phyloP scores from a whole-genome alignment of 2,329 filamentous ascomycete genomes.

The Apiospora kogelbergensis region DNA sequence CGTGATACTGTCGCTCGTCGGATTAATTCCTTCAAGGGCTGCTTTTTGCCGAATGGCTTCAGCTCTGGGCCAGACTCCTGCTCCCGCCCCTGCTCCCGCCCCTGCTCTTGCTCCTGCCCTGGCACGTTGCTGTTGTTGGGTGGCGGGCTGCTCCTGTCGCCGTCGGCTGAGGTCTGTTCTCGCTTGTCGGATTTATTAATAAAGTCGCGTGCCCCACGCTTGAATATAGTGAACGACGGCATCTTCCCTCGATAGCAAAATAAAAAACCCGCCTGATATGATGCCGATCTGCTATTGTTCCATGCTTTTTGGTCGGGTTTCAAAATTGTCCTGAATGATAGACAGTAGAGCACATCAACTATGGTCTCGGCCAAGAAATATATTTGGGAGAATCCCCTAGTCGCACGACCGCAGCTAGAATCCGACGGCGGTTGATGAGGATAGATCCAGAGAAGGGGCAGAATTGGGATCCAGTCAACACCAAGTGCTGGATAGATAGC shows the following conservation, averaged over 20 bases:
- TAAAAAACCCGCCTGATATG: background rate
- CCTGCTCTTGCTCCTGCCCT: background rate
- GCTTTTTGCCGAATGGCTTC: background rate
- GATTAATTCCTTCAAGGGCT: slow-evolving; percentile 1
- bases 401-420: background rate
- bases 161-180: background rate
- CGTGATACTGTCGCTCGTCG: background rate
- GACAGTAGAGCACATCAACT: background rate
- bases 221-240: slow-evolving; percentile 5
- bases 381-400: background rate
- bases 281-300: background rate
- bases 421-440: background rate
- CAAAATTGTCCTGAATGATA: background rate
- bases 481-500: background rate
- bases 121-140: background rate
- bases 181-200: slow-evolving; percentile 3
- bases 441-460: background rate
- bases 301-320: background rate
- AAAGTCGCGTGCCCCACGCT: slow-evolving; percentile 1
- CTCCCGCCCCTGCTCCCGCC: background rate
- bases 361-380: background rate
- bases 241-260: background rate
- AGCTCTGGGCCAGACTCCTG: background rate
- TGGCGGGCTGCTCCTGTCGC: background rate
- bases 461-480: background rate